Evolutionary conservation across 495 filamentous ascomycete species (phyloP).

Genomic region (Aspergillus bridgeri): DNA sequence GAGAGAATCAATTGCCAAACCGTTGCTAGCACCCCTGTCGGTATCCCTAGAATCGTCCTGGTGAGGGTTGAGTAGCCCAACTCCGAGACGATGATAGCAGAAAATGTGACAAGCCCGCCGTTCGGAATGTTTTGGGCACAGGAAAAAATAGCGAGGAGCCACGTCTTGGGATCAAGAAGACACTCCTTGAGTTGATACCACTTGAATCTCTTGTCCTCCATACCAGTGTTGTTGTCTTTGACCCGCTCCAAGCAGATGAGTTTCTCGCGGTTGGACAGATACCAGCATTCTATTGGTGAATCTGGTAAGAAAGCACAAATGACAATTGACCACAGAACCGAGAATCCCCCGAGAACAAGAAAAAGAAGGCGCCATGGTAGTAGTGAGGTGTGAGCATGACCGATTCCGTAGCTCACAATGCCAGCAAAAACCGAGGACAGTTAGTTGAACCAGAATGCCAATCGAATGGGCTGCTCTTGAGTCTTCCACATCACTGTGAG

Average conservation of each 20-base stretch:
- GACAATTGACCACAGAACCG: background rate
- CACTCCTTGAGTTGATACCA: constrained; percentile 46
- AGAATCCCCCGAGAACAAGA: background rate
- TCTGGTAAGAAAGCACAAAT: background rate
- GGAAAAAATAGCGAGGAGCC: constrained; percentile 20
- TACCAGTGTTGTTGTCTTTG: constrained; percentile 51
- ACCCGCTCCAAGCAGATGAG: constrained; percentile 48
- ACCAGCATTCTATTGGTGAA: constrained; percentile 31
- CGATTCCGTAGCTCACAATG: constrained; percentile 30
- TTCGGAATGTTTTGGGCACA: constrained; percentile 25
- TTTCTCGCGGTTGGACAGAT: constrained; percentile 40
- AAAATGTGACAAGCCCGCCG: constrained; percentile 37
- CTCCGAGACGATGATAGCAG: constrained; percentile 30
- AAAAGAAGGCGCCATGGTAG: background rate
- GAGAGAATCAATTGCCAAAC: background rate
- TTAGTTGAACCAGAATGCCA: constrained; percentile 49
- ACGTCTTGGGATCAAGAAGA: constrained; percentile 39
- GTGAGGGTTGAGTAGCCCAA: constrained; percentile 35
- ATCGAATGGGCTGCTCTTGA: constrained; percentile 43
- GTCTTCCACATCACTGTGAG: constrained; percentile 50
- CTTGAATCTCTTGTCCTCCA: constrained; percentile 52
- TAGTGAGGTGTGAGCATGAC: constrained; percentile 23
- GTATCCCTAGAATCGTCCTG: constrained; percentile 30
- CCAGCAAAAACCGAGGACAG: constrained; percentile 24
- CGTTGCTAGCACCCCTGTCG: constrained; percentile 18